phyloP scores from a whole-genome alignment of 495 filamentous ascomycete species.

The Talaromyces adpressus region DNA sequence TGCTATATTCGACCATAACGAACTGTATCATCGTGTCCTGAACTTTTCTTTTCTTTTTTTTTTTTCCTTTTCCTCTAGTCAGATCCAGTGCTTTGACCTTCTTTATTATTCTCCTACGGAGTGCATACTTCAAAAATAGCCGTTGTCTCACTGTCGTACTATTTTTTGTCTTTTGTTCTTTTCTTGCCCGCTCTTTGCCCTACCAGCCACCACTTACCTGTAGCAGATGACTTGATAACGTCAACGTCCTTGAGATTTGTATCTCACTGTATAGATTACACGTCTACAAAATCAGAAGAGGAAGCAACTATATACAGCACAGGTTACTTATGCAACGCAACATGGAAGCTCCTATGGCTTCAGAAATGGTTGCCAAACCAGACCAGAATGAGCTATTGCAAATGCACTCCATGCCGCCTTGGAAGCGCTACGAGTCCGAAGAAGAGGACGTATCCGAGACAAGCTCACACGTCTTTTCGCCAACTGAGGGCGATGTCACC shows the following conservation, averaged over 20 bases:
- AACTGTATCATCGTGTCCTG: not conserved
- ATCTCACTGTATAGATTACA: not conserved
- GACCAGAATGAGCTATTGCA: conserved; percentile 13
- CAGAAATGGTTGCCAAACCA: not conserved
- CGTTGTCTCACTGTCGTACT: not conserved
- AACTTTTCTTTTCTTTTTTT: not conserved
- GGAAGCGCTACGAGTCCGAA: conserved; percentile 35
- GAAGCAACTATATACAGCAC: not conserved
- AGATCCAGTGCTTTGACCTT: not conserved
- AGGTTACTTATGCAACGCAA: not conserved
- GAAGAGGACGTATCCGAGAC: conserved; percentile 37
- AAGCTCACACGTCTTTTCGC: conserved; percentile 9
- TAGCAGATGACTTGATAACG: conserved; percentile 1
- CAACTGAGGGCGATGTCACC: conserved; percentile 23
- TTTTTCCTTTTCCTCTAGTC: not conserved
- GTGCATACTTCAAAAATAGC: not conserved
- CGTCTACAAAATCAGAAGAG: too few species aligned
- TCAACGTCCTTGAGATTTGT: not conserved
- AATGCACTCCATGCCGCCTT: conserved; percentile 31
- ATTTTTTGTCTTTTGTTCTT: not conserved
- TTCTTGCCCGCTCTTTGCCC: not conserved
- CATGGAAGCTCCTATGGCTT: not conserved
- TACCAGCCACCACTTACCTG: not conserved
- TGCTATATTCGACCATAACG: conserved; percentile 2
- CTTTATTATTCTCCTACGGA: not conserved